These are phyloP conservation scores for Pseudisothecium myosuroides DNA, from an alignment of 225 moss, liverwort and hornwort genomes.

Conservation along the genomic window DNA sequence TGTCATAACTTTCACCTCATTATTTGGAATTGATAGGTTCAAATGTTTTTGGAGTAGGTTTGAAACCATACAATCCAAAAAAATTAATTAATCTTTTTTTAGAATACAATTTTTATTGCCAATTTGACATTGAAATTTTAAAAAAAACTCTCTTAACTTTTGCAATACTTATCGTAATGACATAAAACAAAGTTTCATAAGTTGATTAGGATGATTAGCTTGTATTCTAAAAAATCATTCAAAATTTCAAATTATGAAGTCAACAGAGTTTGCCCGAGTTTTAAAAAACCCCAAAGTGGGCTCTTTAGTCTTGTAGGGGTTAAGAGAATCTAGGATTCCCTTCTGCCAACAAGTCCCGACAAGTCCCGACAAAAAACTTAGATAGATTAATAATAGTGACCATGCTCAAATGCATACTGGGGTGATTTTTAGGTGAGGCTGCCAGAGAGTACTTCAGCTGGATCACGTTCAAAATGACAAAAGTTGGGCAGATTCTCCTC, in stretches of 20 bases:
- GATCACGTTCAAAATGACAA: not conserved
- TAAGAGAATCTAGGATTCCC: not conserved
- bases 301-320: no score
- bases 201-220: not conserved
- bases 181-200: not conserved
- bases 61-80: not conserved
- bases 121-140: not conserved
- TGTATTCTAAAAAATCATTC: not conserved
- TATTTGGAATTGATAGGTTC: not conserved
- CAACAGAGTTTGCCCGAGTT: rapidly evolving
- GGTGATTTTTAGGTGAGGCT: not conserved
- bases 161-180: not conserved
- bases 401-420: not conserved
- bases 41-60: not conserved
- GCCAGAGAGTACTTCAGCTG: not conserved
- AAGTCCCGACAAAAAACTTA: no score
- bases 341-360: not conserved
- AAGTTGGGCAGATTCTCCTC: not conserved
- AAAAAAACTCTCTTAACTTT: no score
- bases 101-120: no score
- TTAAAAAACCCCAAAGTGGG: not conserved
- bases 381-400: not conserved
- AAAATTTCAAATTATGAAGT: not conserved
- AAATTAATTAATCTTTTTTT: not conserved
- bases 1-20: not conserved